Percentiles rank a stretch among this genome's conserved stretches.
Evolutionary conservation across 129 eudicot species (phyloP).

Genomic region (Artemisia tridentata): DNA sequence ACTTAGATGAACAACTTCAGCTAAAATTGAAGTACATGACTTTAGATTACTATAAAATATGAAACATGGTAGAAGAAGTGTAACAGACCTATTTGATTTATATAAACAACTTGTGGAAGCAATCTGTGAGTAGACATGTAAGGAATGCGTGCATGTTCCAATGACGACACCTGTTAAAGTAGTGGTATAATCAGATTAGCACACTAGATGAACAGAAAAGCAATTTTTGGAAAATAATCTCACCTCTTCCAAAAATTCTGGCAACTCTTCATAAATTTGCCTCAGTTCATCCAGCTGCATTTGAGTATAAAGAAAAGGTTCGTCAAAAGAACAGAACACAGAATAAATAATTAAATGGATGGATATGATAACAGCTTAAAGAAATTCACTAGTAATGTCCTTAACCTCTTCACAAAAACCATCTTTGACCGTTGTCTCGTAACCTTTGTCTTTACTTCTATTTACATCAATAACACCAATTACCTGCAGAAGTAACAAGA

Average conservation of each 20-base stretch:
- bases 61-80: slow-evolving; percentile 1
- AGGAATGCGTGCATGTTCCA: slow-evolving; percentile 84
- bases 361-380: neutral
- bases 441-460: slow-evolving; percentile 81
- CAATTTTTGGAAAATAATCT: slow-evolving; percentile 13
- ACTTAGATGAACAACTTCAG: neutral
- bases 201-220: slow-evolving; percentile 26
- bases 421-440: slow-evolving; percentile 83
- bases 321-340: slow-evolving; percentile 18
- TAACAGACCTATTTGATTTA: slow-evolving; percentile 74
- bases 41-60: neutral
- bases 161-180: slow-evolving; percentile 63
- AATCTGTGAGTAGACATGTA: slow-evolving; percentile 49
- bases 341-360: neutral
- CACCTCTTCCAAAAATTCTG: slow-evolving; percentile 94
- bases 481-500: slow-evolving; percentile 46
- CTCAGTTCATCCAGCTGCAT: slow-evolving; percentile 95
- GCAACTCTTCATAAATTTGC: slow-evolving; percentile 95
- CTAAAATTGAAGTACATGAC: neutral
- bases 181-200: slow-evolving; percentile 20
- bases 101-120: slow-evolving; percentile 64
- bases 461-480: slow-evolving; percentile 83
- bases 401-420: slow-evolving; percentile 92
- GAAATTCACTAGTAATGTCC: slow-evolving; percentile 18
- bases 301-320: slow-evolving; percentile 16